Base-by-base conservation (phyloP, 2,329 filamentous ascomycete genomes). In the Tolypocladium tundrense region DNA sequence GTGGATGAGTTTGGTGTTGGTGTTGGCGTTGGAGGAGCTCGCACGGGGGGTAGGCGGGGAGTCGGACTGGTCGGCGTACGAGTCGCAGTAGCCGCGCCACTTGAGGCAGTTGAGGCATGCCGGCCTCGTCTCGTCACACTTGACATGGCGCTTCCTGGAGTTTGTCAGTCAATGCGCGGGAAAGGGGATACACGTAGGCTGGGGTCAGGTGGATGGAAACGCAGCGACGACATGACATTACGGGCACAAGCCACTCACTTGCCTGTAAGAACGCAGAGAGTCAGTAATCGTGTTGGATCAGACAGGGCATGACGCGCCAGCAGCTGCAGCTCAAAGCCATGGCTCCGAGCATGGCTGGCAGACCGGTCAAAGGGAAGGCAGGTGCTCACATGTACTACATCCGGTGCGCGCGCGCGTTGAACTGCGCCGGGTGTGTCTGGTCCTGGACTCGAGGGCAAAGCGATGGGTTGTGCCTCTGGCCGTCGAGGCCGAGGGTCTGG, bases 41-140 rank as follows among this genome's bases (percentile, higher is more conserved):
- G 27, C 56, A 40, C 56, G 33, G 19, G 52, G 33, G 19, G 52
- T 57, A 24, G 64, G 56, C 31, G 56, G 59, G 37, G 61, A 53
- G 11, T 53, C 42, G 19, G 52, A 14, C 2, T 55, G 53, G 37
- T 68, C 68, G 9, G 59, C 56, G 51, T 74, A 75, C 13, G 70
- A 67, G 35, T 72, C 69, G 53, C 73, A 75, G 56, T 72, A 69
- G n/a, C 73, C 73, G 54, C 68, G 66, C 69, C 72, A 75, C 63
- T 72, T 75, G 57, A 75, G 64, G 57, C 73, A 76, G 53, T 74
- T 76, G 40, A 72, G 66, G 59, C 73, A 76, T 6, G 71, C 68
- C 21, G 73, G 73, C 42, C 71, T 70, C 31, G 72, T 71, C 62
- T 76, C 73, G 54, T 76, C 73, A 57, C 73, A 76, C 62, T 76